Base-by-base conservation (phyloP, 805 yeast genomes). In the Saccharomycopsis fibuligera region DNA sequence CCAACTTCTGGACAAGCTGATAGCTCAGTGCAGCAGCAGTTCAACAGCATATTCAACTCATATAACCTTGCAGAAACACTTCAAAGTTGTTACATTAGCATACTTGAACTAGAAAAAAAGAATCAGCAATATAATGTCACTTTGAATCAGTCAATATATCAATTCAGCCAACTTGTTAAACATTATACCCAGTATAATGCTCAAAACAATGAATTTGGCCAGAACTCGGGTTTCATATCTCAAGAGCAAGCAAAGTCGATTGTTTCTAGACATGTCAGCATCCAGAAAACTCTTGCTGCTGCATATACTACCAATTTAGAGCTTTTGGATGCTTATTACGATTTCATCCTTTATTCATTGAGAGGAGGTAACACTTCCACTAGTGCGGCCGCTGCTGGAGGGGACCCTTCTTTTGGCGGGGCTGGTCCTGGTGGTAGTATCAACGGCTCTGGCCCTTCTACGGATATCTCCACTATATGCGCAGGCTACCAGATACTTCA, bases 401-500 rank as follows among this genome's bases (percentile, higher is more conserved):
- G 35, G 10, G 17, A 23, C n/a, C 37, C 44, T 9, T 22, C 35
- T 47, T 19, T 16, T 27, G 36, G 30, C 21, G 44, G 17, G 31
- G 19, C 43, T 17, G 23, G 38, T 14, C 22, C 25, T 33, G 39
- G 16, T 17, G 35, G 40, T 33, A 17, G 38, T 12, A 17, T 16
- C 50, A 45, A 58, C 53, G 61, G 50, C 56, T 55, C 58, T 56
- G 38, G 60, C 62, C 10, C 60, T 56, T 45, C 62, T 51, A 35
- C 42, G 49, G 21, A 52, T 41, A 43, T 50, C 30, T 58, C 62
- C 35, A 58, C 58, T 33, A 50, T 56, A 23, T 46, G 47, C 42
- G 47, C 89, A 2, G 93, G 93, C 2, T 80, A 79, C 59, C 86
- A 84, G 56, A 78, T 86, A 42, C 86, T 86, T 5, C 83, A 82